Conservation (phyloP, 164 flowering plant species). For the Pachysandra terminalis region DNA sequence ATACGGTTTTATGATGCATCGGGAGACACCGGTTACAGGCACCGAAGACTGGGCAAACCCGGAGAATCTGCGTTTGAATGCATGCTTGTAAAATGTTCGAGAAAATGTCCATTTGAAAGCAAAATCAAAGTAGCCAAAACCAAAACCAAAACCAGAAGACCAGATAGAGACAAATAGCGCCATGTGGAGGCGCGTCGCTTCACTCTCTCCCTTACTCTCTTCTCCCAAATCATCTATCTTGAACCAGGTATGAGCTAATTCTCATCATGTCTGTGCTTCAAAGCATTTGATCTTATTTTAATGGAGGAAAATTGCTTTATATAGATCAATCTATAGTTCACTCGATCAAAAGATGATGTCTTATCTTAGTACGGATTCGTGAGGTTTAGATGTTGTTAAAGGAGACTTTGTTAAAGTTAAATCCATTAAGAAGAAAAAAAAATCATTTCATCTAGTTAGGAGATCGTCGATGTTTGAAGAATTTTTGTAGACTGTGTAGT, state of each 20-base stretch:
- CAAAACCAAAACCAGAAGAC: no score
- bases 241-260: slow-evolving; percentile 10
- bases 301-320: neutral
- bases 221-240: slow-evolving; percentile 9
- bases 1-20: no score
- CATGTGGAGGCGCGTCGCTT: slow-evolving; percentile 21
- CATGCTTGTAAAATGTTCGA: slow-evolving; percentile 1
- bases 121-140: slow-evolving; percentile 2
- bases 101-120: slow-evolving; percentile 8
- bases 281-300: neutral
- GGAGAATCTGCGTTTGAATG: no score
- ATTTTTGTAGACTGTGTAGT: no score
- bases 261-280: neutral
- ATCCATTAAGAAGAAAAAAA: no score
- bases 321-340: neutral
- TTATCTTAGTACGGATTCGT: no score
- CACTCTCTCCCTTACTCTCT: slow-evolving; percentile 12
- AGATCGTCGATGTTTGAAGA: no score
- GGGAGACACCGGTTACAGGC: no score
- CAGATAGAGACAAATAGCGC: neutral
- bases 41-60: no score
- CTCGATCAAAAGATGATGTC: neutral
- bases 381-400: no score
- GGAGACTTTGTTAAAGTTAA: no score
- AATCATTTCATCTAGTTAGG: no score